Percentiles rank a stretch among this genome's conserved stretches.
phyloP scores from a whole-genome alignment of 208 protist species.

The Naegleria gruberi region DNA sequence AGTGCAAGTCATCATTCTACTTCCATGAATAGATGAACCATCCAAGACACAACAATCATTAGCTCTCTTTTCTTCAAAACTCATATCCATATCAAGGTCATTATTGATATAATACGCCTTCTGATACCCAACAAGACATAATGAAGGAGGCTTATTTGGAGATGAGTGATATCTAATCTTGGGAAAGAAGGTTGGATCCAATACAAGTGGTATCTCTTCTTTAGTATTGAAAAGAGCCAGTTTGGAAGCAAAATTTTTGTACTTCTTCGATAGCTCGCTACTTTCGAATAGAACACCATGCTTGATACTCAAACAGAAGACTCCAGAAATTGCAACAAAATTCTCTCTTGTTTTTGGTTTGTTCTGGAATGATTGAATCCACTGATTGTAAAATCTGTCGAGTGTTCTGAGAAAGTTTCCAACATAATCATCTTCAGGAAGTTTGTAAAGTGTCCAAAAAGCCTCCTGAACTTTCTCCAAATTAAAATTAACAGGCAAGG shows the following conservation, averaged over 20 bases:
- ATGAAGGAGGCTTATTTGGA: background rate
- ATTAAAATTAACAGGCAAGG: too few relatives aligned
- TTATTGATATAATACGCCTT: background rate
- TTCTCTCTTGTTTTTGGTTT: background rate
- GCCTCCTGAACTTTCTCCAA: too few relatives aligned
- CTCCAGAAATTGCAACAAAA: background rate
- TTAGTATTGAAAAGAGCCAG: background rate
- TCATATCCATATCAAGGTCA: background rate
- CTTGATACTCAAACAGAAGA: background rate
- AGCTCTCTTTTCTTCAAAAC: background rate
- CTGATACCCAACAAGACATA: background rate
- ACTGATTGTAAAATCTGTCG: background rate
- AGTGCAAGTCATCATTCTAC: too few relatives aligned
- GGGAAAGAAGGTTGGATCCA: background rate
- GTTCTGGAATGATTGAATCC: background rate
- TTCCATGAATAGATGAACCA: too few relatives aligned
- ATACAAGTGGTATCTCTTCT: too few relatives aligned
- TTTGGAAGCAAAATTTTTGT: background rate
- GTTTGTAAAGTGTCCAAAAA: too few relatives aligned
- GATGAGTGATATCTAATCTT: background rate
- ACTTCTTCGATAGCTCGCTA: background rate
- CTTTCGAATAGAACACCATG: background rate
- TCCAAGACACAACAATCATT: too few relatives aligned
- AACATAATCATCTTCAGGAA: too few relatives aligned
- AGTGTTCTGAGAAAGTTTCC: background rate